phyloP scores from a whole-genome alignment of 306 rosid genomes.

The Pyrus betulifolia region DNA sequence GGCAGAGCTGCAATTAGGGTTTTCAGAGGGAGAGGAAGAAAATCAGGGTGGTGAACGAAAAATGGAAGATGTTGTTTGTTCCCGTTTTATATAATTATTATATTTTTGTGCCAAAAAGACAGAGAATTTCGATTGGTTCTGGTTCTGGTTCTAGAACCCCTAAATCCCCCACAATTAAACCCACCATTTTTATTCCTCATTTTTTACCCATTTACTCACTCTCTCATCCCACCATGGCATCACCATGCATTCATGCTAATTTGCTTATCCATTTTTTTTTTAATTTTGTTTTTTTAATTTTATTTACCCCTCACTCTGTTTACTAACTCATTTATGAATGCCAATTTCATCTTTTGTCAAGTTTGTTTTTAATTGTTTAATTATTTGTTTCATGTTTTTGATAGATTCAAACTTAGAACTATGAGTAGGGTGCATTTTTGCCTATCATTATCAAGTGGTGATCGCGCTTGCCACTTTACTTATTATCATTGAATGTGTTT shows the following conservation, averaged over 20 bases:
- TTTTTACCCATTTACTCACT: conserved; percentile 4
- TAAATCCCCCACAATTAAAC: conserved; percentile 21
- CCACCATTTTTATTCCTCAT: background rate
- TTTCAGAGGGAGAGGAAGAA: conserved; percentile 24
- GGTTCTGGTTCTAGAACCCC: conserved; percentile 31
- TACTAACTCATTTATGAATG: background rate
- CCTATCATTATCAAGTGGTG: too few relatives aligned
- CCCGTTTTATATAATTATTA: background rate
- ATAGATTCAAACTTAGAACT: too few relatives aligned
- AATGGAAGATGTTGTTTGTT: conserved; percentile 4
- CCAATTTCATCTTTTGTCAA: background rate
- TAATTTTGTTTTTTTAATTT: too few relatives aligned
- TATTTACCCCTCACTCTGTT: background rate
- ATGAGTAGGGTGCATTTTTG: too few relatives aligned
- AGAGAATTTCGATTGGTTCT: conserved; percentile 32
- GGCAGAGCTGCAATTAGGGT: conserved; percentile 60
- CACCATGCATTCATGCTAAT: background rate
- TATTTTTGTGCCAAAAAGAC: background rate
- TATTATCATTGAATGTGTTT: too few relatives aligned
- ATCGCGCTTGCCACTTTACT: too few relatives aligned
- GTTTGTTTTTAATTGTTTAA: background rate
- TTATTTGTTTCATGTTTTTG: too few relatives aligned
- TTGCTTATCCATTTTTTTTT: background rate
- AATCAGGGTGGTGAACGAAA: background rate
- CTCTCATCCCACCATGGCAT: background rate